A percentile compares a stretch with the other conserved stretches of the same genome.
Conservation (phyloP, 192 early-diverging fungal species). For the Backusella tuberculispora region DNA sequence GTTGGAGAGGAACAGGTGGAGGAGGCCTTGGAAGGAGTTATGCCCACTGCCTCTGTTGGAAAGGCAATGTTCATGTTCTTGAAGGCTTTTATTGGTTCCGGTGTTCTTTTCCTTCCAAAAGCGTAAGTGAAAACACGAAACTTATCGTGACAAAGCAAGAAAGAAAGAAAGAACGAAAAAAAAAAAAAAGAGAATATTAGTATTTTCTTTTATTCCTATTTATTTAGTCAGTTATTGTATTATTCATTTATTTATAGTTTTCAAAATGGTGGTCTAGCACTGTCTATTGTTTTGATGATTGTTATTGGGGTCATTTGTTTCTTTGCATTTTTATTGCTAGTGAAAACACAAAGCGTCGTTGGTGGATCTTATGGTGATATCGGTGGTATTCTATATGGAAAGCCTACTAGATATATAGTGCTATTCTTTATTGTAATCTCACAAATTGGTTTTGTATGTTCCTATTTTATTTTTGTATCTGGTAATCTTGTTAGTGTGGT, state of each 20-base stretch:
- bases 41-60: conserved; percentile 44
- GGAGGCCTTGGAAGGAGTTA: not conserved
- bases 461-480: conserved; percentile 87
- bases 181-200: not conserved
- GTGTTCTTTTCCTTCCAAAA: conserved; percentile 58
- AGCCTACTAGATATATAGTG: conserved; percentile 13
- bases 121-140: conserved; percentile 20
- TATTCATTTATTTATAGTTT: conserved; percentile 36
- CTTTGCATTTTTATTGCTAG: conserved; percentile 54
- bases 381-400: conserved; percentile 56
- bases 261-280: conserved; percentile 65
- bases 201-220: not conserved
- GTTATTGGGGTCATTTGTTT: conserved; percentile 62
- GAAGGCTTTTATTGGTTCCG: conserved; percentile 65
- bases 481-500: conserved; percentile 77
- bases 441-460: conserved; percentile 86
- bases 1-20: conserved; percentile 4
- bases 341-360: conserved; percentile 52
- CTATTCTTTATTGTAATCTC: conserved; percentile 65
- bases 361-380: conserved; percentile 66
- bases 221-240: not conserved
- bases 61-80: conserved; percentile 66
- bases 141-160: not conserved
- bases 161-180: not conserved
- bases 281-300: conserved; percentile 63